Percentiles rank a stretch among this genome's conserved stretches.
phyloP scores from a whole-genome alignment of 352 stramenopile genomes.

The Plasmopara viticola region DNA sequence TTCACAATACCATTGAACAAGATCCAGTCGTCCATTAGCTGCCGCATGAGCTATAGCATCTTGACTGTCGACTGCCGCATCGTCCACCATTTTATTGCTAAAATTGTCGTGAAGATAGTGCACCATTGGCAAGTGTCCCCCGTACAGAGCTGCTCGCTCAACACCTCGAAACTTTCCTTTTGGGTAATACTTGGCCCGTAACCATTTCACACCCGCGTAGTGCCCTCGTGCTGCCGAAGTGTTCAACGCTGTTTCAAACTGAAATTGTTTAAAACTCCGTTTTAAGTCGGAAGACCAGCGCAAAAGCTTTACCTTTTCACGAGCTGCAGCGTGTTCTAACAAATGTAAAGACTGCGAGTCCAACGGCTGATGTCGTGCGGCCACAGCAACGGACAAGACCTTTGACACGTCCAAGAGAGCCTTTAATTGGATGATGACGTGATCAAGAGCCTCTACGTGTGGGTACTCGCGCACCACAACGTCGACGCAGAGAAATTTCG shows the following conservation, averaged over 20 bases:
- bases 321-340: constrained; percentile 20
- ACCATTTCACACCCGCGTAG: constrained; percentile 23
- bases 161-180: constrained; percentile 33
- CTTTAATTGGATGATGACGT: constrained; percentile 24
- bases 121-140: constrained; percentile 30
- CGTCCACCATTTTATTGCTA: constrained; percentile 31
- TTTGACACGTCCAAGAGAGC: constrained; percentile 27
- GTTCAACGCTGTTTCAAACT: constrained; percentile 33
- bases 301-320: constrained; percentile 26
- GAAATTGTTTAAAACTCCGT: constrained; percentile 30
- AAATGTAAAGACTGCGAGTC: constrained; percentile 13
- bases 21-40: constrained; percentile 25
- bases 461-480: constrained; percentile 19
- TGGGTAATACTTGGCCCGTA: constrained; percentile 24
- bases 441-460: constrained; percentile 21
- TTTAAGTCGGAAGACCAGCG: constrained; percentile 34
- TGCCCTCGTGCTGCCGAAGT: constrained; percentile 19
- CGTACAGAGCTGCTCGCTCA: constrained; percentile 31
- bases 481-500: constrained; percentile 26
- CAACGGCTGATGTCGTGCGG: constrained; percentile 15
- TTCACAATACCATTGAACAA: constrained; percentile 36
- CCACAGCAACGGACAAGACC: constrained; percentile 24
- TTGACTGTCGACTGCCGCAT: constrained; percentile 24
- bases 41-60: constrained; percentile 33
- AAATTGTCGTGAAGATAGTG: constrained; percentile 30